Evolutionary conservation across 2,329 filamentous ascomycete genomes (phyloP).

Genomic region (Rhinocladiella similis): DNA sequence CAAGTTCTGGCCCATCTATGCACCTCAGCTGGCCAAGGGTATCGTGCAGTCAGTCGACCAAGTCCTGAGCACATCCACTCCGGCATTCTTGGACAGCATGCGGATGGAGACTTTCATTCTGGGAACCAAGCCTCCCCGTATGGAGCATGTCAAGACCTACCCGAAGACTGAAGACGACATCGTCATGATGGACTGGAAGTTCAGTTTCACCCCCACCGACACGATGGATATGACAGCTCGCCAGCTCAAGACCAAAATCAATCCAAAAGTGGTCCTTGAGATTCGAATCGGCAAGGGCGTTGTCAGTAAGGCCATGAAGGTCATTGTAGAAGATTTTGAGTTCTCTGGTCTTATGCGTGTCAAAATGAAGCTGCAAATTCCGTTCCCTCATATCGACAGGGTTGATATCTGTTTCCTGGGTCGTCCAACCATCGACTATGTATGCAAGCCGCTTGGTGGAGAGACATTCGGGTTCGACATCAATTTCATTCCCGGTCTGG

Average conservation of each 20-base stretch:
- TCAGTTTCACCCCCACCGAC: constrained; percentile 97
- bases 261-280: constrained; percentile 93
- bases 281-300: constrained; percentile 93
- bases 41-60: constrained; percentile 95
- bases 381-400: constrained; percentile 92
- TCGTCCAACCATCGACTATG: constrained; percentile 87
- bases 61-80: constrained; percentile 88
- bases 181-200: constrained; percentile 99
- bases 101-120: constrained; percentile 92
- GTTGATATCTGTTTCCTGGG: constrained; percentile 95
- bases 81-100: constrained; percentile 88
- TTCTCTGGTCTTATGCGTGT: constrained; percentile 95
- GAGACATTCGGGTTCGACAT: constrained; percentile 97
- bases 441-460: constrained; percentile 94
- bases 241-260: constrained; percentile 92
- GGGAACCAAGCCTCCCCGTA: constrained; percentile 88
- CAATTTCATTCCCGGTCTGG: constrained; percentile 95
- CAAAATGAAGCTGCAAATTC: constrained; percentile 95
- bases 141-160: constrained; percentile 98
- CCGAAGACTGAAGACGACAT: constrained; percentile 93
- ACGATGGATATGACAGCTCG: constrained; percentile 84
- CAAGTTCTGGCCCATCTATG: constrained; percentile 99
- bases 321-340: constrained; percentile 97
- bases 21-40: constrained; percentile 86
- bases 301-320: constrained; percentile 93